Conservation (phyloP, 352 stramenopile species). For the Globisporangium takayamanum region DNA sequence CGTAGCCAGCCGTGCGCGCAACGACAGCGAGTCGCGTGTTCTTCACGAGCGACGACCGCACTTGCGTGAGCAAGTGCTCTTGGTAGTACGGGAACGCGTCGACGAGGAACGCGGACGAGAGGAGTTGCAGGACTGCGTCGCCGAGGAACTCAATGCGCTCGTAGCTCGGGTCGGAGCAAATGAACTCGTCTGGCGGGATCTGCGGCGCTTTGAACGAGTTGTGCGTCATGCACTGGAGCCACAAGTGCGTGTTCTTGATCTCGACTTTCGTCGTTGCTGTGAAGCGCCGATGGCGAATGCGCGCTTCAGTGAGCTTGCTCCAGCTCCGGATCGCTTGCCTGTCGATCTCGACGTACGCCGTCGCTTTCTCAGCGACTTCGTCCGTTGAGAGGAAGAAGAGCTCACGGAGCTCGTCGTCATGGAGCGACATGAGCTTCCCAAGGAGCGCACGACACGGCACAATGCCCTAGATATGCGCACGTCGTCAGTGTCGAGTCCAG, state of each 20-base stretch:
- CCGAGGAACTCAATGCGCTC: conserved; percentile 84
- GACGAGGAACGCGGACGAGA: conserved; percentile 75
- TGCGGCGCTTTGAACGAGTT: conserved; percentile 66
- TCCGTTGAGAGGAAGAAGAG: conserved; percentile 55
- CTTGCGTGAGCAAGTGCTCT: conserved; percentile 71
- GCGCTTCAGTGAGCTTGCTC: conserved; percentile 35
- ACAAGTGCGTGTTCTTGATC: conserved; percentile 65
- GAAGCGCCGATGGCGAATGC: conserved; percentile 55
- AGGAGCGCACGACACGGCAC: conserved; percentile 56
- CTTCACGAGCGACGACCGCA: conserved; percentile 79
- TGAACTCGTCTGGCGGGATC: conserved; percentile 62
- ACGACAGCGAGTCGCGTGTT: conserved; percentile 70
- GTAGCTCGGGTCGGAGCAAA: conserved; percentile 66
- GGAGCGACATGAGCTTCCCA: conserved; percentile 47
- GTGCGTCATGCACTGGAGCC: conserved; percentile 75
- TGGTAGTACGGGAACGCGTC: conserved; percentile 79
- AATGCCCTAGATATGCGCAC: conserved; percentile 27
- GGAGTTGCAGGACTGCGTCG: conserved; percentile 72
- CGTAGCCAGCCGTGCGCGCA: conserved; percentile 46
- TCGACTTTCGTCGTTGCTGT: conserved; percentile 32
- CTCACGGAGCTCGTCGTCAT: conserved; percentile 48
- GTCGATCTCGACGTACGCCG: conserved; percentile 49
- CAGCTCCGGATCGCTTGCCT: conserved; percentile 40
- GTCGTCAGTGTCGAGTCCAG: not conserved
- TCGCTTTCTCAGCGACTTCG: conserved; percentile 36